phyloP scores from a whole-genome alignment of 352 stramenopile species.

The Pythium inflatum region DNA sequence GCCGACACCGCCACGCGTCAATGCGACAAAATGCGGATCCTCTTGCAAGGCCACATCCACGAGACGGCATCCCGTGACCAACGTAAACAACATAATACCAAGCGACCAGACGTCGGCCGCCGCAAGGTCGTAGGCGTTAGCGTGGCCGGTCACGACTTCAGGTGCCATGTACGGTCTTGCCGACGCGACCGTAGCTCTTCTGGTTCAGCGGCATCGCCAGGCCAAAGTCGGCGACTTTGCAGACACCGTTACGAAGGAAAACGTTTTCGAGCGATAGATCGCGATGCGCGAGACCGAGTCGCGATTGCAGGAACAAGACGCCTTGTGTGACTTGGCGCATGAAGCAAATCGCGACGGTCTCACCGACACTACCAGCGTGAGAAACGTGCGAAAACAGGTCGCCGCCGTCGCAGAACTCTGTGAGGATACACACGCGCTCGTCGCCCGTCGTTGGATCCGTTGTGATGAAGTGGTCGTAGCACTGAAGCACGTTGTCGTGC shows the following conservation, averaged over 20 bases:
- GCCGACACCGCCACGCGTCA: slow-evolving; percentile 71
- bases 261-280: slow-evolving; percentile 99
- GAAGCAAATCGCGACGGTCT: slow-evolving; percentile 50
- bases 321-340: slow-evolving; percentile 73
- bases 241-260: slow-evolving; percentile 71
- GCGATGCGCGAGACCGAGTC: slow-evolving; percentile 89
- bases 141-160: slow-evolving; percentile 89
- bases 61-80: slow-evolving; percentile 91
- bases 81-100: slow-evolving; percentile 94
- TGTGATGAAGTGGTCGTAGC: slow-evolving; percentile 31
- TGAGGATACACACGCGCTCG: slow-evolving; percentile 24
- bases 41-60: slow-evolving; percentile 86
- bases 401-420: slow-evolving; percentile 77
- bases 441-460: slow-evolving; percentile 1
- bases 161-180: slow-evolving; percentile 98
- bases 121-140: slow-evolving; percentile 96
- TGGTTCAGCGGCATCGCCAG: slow-evolving; percentile 59
- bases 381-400: slow-evolving; percentile 70
- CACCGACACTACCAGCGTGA: slow-evolving; percentile 43
- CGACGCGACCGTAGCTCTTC: slow-evolving; percentile 66
- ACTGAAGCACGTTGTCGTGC: slow-evolving; percentile 29
- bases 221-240: slow-evolving; percentile 75
- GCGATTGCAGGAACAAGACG: slow-evolving; percentile 61
- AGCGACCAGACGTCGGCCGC: slow-evolving; percentile 93
- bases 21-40: slow-evolving; percentile 90